These are phyloP conservation scores for Lupinus albus DNA, from an alignment of 306 rosid genomes.

Conservation along the genomic window DNA sequence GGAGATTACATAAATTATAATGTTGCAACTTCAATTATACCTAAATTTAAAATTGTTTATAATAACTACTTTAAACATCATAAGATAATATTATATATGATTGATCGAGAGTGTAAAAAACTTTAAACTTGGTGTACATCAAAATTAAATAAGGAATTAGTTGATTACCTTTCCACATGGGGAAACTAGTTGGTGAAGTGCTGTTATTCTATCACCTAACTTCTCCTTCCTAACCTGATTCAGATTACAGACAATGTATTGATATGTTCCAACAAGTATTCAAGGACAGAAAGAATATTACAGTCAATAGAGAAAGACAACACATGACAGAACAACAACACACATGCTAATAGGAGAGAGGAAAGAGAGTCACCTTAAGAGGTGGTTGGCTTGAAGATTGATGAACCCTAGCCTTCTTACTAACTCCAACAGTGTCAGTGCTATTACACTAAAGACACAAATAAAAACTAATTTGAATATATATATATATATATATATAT, in stretches of 20 bases:
- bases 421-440: constrained; percentile 51
- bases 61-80: too few relatives aligned
- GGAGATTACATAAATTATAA: too few relatives aligned
- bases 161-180: constrained; percentile 85
- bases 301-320: constrained; percentile 38
- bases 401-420: constrained; percentile 81
- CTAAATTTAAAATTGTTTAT: too few relatives aligned
- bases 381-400: constrained; percentile 73
- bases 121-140: too few relatives aligned
- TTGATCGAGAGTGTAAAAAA: too few relatives aligned
- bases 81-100: too few relatives aligned
- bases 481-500: too few relatives aligned
- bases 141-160: too few relatives aligned
- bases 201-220: constrained; percentile 85
- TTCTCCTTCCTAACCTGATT: constrained; percentile 88
- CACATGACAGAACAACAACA: constrained; percentile 30
- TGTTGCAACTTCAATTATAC: too few relatives aligned
- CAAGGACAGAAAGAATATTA: constrained; percentile 38
- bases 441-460: constrained; percentile 50
- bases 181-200: constrained; percentile 86
- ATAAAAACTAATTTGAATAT: constrained; percentile 10
- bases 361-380: constrained; percentile 56
- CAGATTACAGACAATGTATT: background rate
- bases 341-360: constrained; percentile 13
- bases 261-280: background rate